These are phyloP conservation scores for Diaporthe caulivora DNA, from an alignment of 2,329 filamentous ascomycete species.

Conservation along the genomic window DNA sequence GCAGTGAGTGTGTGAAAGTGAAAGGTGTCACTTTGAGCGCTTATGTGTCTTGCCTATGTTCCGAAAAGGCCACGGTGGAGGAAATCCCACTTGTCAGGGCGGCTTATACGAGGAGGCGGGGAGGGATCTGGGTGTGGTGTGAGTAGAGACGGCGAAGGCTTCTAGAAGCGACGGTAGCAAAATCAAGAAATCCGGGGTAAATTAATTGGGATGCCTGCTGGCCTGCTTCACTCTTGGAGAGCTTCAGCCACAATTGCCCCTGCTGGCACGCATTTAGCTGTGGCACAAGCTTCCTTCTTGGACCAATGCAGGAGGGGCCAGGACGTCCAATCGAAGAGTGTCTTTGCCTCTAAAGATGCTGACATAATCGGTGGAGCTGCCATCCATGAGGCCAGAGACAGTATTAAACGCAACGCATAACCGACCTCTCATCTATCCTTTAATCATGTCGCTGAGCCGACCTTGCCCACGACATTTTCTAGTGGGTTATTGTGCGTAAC, in stretches of 20 bases:
- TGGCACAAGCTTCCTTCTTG: conserved; percentile 43
- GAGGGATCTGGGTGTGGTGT: neutral
- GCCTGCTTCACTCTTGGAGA: conserved; percentile 1
- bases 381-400: too few relatives aligned
- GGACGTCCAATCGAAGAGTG: too few relatives aligned
- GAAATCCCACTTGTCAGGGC: conserved; percentile 20
- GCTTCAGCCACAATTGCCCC: conserved; percentile 41
- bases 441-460: too few relatives aligned
- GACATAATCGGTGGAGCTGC: too few relatives aligned
- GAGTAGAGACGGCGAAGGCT: conserved; percentile 17
- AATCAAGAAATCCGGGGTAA: conserved; percentile 32
- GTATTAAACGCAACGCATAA: too few relatives aligned
- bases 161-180: conserved; percentile 33
- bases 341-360: too few relatives aligned
- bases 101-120: conserved; percentile 20
- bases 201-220: conserved; percentile 5
- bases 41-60: conserved; percentile 35
- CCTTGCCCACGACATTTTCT: too few relatives aligned
- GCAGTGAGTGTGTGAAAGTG: conserved; percentile 6
- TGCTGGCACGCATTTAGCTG: conserved; percentile 18
- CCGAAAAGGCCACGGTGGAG: conserved; percentile 62
- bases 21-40: conserved; percentile 45
- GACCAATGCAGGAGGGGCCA: too few relatives aligned
- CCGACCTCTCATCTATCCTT: neutral
- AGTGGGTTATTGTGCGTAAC: too few relatives aligned